These are phyloP conservation scores for Suhomyces kilbournensis DNA, from an alignment of 805 yeast genomes.

Conservation along the genomic window DNA sequence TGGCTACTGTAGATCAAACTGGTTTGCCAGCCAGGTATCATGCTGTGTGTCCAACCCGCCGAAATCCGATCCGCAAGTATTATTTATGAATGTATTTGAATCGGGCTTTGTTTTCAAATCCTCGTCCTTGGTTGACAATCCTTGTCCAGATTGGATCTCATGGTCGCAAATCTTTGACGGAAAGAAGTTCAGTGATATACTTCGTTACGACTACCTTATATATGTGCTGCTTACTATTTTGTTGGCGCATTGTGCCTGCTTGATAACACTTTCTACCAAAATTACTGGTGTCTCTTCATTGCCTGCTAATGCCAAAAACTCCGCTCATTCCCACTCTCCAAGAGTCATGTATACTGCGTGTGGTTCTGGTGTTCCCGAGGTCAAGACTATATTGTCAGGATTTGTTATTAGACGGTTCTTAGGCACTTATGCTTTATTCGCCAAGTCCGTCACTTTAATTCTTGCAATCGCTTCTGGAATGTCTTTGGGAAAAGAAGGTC, in stretches of 20 bases:
- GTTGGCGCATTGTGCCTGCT: constrained; percentile 44
- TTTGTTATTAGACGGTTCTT: constrained; percentile 52
- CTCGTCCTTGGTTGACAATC: not conserved
- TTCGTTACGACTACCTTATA: constrained; percentile 31
- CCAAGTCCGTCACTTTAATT: constrained; percentile 47
- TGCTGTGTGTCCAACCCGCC: constrained; percentile 32
- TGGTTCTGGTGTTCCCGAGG: constrained; percentile 64
- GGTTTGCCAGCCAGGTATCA: constrained; percentile 41
- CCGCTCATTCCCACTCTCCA: constrained; percentile 5
- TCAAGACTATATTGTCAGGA: constrained; percentile 57
- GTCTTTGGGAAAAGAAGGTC: constrained; percentile 60
- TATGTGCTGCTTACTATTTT: constrained; percentile 36
- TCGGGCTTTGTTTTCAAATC: constrained; percentile 16
- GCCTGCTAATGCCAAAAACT: not conserved
- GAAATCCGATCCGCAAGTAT: not conserved
- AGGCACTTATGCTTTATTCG: constrained; percentile 49
- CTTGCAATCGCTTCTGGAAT: constrained; percentile 58
- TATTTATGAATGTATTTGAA: constrained; percentile 17
- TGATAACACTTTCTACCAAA: constrained; percentile 46
- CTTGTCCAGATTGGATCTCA: constrained; percentile 36
- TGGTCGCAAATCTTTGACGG: constrained; percentile 38
- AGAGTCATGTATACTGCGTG: constrained; percentile 47
- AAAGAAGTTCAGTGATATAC: constrained; percentile 2
- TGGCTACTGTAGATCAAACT: constrained; percentile 48
- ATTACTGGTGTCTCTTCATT: constrained; percentile 17